phyloP scores from a whole-genome alignment of 805 yeast species.

The Metschnikowia henanensis region DNA sequence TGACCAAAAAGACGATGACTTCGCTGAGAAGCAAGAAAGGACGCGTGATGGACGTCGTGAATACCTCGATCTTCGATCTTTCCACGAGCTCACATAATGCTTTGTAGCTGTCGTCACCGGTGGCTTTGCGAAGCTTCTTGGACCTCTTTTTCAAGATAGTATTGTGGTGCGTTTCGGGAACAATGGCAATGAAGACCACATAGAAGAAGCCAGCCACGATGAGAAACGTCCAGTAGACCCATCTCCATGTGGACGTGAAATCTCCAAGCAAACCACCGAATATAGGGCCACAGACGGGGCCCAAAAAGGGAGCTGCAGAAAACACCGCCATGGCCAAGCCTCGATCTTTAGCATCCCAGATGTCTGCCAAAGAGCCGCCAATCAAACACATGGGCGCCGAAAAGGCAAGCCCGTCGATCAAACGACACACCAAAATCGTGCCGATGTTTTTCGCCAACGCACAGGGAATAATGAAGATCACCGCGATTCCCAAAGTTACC shows the following conservation, averaged over 20 bases:
- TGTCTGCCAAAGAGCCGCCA: conserved; percentile 89
- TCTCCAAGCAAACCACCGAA: conserved; percentile 77
- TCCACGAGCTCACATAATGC: conserved; percentile 48
- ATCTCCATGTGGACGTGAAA: conserved; percentile 64
- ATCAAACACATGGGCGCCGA: conserved; percentile 71
- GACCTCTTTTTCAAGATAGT: conserved; percentile 57
- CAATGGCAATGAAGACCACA: conserved; percentile 48
- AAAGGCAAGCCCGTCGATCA: conserved; percentile 85
- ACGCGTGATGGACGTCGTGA: conserved; percentile 65
- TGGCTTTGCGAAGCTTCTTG: conserved; percentile 46
- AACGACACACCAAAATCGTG: conserved; percentile 76
- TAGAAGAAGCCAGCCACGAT: conserved; percentile 53
- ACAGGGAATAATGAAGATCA: conserved; percentile 92
- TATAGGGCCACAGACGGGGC: conserved; percentile 93
- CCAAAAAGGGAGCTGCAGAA: conserved; percentile 87
- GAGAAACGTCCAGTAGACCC: conserved; percentile 64
- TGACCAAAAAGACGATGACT: conserved; percentile 82
- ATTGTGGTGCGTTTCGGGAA: conserved; percentile 70
- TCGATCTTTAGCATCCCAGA: conserved; percentile 70
- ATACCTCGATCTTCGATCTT: conserved; percentile 44
- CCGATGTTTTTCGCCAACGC: conserved; percentile 75
- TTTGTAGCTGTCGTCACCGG: conserved; percentile 52
- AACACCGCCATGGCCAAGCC: conserved; percentile 90
- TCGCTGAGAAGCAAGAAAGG: conserved; percentile 81
- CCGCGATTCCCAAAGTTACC: conserved; percentile 68